Evolutionary conservation across 805 yeast genomes (phyloP).

Genomic region (Candida boidinii): DNA sequence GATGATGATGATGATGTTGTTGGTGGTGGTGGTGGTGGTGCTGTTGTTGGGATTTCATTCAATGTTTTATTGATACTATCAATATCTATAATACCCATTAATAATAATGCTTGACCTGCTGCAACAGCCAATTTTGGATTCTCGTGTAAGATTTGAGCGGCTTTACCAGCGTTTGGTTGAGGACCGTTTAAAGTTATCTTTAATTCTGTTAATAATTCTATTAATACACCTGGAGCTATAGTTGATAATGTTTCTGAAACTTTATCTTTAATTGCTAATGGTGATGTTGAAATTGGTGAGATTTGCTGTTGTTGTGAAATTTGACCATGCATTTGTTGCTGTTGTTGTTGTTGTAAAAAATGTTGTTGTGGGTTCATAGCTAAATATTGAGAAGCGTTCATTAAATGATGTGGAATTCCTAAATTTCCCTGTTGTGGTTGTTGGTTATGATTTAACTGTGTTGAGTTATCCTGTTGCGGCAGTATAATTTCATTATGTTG

Average conservation of each 20-base stretch:
- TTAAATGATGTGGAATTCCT: constrained; percentile 41
- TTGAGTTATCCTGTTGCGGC: constrained; percentile 1
- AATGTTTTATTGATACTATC: constrained; percentile 56
- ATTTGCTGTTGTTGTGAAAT: constrained; percentile 45
- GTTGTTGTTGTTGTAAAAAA: constrained; percentile 4
- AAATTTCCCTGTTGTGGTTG: too few relatives aligned
- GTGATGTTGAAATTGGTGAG: constrained; percentile 37
- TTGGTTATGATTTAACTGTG: constrained; percentile 4
- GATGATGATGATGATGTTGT: constrained; percentile 13
- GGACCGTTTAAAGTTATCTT: constrained; percentile 48
- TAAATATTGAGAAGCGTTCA: constrained; percentile 47
- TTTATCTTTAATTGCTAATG: constrained; percentile 40
- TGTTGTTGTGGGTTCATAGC: too few relatives aligned
- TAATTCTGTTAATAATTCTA: constrained; percentile 60
- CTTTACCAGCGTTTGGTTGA: constrained; percentile 40
- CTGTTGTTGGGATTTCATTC: constrained; percentile 12
- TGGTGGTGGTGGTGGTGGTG: constrained; percentile 5
- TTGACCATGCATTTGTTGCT: constrained; percentile 33
- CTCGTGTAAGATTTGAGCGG: constrained; percentile 42
- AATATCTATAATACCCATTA: constrained; percentile 70
- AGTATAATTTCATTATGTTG: too few relatives aligned
- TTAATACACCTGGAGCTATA: constrained; percentile 62
- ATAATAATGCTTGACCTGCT: constrained; percentile 63
- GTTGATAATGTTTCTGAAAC: constrained; percentile 53
- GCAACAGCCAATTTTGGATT: constrained; percentile 53